A percentile compares a stretch with the other conserved stretches of the same genome.
Evolutionary conservation across 192 early-diverging fungal genomes (phyloP).

Genomic region (Endogone sp.): DNA sequence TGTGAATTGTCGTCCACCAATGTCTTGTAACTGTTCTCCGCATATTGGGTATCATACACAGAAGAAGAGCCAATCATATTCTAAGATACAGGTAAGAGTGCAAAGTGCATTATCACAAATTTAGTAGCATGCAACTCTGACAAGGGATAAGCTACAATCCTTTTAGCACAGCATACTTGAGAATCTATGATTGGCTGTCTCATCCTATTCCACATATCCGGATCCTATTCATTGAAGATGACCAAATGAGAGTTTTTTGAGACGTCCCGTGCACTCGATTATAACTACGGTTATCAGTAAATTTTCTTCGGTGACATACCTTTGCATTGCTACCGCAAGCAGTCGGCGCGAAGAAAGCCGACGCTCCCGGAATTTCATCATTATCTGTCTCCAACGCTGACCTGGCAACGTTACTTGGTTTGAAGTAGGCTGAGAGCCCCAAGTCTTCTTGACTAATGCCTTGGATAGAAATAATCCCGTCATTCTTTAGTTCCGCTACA

Average conservation of each 20-base stretch:
- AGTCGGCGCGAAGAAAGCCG: not conserved
- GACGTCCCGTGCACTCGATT: no score
- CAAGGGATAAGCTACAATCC: no score
- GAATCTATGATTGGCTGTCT: not conserved
- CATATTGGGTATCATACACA: not conserved
- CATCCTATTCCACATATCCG: not conserved
- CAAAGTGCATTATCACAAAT: no score
- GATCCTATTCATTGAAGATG: constrained; percentile 1
- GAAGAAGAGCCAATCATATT: not conserved
- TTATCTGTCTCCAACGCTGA: not conserved
- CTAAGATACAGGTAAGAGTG: not conserved
- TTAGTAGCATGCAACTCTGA: no score
- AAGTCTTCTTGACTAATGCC: not conserved
- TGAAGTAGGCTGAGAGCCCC: not conserved
- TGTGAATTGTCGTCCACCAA: not conserved
- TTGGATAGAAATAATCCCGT: not conserved
- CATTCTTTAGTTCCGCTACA: not conserved
- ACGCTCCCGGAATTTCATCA: not conserved
- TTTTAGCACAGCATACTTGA: not conserved
- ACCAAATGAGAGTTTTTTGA: not conserved
- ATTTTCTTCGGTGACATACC: no score
- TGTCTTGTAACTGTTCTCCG: not conserved
- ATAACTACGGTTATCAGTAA: no score
- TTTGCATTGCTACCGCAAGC: not conserved
- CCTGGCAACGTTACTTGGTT: not conserved